Evolutionary conservation across 345 rosid genomes (phyloP).

Genomic region (Gossypium australe): DNA sequence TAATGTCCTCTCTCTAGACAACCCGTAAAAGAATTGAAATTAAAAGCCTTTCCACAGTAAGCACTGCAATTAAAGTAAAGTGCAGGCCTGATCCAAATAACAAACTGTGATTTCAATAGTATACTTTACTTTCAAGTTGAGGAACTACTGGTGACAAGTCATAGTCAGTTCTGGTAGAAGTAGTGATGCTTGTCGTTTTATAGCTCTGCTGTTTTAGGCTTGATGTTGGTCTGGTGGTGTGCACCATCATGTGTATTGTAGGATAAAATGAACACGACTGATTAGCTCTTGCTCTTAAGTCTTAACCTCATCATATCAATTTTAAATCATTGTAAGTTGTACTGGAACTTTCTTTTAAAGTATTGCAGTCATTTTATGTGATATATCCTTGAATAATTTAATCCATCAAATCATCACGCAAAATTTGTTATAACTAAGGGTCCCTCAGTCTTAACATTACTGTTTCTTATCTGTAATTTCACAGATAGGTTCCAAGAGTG

Average conservation of each 20-base stretch:
- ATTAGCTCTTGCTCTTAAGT: not conserved
- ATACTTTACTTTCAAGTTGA: slow-evolving; percentile 1
- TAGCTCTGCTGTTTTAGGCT: not conserved
- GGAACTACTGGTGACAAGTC: slow-evolving; percentile 4
- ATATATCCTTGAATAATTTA: not conserved
- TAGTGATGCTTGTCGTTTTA: not conserved
- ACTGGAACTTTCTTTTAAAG: not conserved
- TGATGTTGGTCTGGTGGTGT: not conserved
- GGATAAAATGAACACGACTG: not conserved
- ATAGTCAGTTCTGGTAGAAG: not conserved
- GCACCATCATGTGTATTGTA: not conserved
- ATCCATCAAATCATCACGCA: not conserved
- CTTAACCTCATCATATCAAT: not conserved
- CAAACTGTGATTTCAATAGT: not conserved
- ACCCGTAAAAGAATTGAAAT: not conserved
- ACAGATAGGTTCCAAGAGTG: slow-evolving; percentile 38
- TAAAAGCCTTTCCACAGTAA: not conserved
- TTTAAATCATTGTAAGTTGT: not conserved
- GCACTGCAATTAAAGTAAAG: too few relatives aligned
- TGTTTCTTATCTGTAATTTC: not conserved
- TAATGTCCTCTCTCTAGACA: not conserved
- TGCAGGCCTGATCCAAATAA: not conserved
- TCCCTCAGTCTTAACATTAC: not conserved
- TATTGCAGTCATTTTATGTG: not conserved
- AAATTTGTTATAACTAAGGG: not conserved